A percentile compares a stretch with the other conserved stretches of the same genome.
Conservation (phyloP, 225 moss, liverwort and hornwort species). For the Climacium dendroides region DNA sequence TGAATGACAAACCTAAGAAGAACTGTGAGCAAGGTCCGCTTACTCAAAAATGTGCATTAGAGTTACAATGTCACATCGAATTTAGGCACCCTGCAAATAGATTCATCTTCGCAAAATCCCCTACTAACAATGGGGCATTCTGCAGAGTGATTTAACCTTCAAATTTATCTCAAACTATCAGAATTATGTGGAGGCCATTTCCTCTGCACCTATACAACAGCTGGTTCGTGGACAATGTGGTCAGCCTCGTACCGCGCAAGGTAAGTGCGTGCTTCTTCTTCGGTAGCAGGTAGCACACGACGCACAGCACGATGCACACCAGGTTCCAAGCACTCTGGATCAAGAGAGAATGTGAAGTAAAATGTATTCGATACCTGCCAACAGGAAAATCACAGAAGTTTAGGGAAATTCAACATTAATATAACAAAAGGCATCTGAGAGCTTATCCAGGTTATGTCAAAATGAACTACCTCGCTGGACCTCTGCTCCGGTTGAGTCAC, state of each 20-base stretch:
- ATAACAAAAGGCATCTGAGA: background rate
- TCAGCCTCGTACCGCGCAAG: constrained; percentile 75
- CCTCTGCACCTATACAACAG: background rate
- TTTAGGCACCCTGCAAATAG: background rate
- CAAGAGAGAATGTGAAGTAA: constrained; percentile 80
- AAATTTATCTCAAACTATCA: background rate
- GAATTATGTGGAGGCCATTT: background rate
- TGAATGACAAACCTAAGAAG: background rate
- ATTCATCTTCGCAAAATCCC: background rate
- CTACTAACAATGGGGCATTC: background rate
- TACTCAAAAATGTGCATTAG: background rate
- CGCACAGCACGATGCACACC: constrained; percentile 34
- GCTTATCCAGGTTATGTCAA: background rate
- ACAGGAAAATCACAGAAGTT: background rate
- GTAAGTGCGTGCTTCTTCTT: constrained; percentile 77
- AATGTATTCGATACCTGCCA: constrained; percentile 87
- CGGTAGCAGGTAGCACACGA: constrained; percentile 69
- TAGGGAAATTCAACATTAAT: background rate
- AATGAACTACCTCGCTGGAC: constrained; percentile 48
- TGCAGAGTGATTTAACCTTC: background rate
- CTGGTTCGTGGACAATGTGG: constrained; percentile 28
- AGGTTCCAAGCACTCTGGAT: constrained; percentile 37
- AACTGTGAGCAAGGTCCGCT: background rate
- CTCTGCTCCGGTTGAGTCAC: constrained; percentile 80
- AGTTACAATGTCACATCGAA: background rate